These are phyloP conservation scores for Penicillium bovifimosum DNA, from an alignment of 495 filamentous ascomycete species.

Conservation along the genomic window DNA sequence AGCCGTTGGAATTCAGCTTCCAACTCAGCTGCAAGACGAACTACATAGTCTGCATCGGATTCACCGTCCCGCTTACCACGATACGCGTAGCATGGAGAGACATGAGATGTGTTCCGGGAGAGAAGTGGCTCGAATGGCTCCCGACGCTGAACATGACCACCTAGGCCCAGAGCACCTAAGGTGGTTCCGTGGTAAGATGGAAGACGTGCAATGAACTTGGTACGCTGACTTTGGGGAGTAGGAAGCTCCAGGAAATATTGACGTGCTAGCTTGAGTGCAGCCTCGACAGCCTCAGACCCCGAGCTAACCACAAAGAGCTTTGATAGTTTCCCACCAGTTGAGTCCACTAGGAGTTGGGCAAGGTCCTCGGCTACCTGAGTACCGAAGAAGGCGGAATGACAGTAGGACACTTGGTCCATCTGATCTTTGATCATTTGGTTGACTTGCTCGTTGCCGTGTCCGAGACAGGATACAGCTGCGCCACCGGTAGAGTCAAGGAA, in stretches of 20 bases:
- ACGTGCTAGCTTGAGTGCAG: constrained; percentile 57
- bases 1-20: constrained; percentile 69
- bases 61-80: constrained; percentile 46
- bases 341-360: constrained; percentile 37
- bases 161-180: constrained; percentile 57
- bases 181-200: constrained; percentile 76
- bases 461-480: constrained; percentile 47
- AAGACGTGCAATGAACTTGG: constrained; percentile 59
- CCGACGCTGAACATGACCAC: constrained; percentile 58
- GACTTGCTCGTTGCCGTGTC: constrained; percentile 44
- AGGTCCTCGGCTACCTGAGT: constrained; percentile 44
- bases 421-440: constrained; percentile 44
- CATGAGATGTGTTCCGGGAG: constrained; percentile 51
- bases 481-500: constrained; percentile 59
- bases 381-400: constrained; percentile 48
- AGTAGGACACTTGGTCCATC: constrained; percentile 46
- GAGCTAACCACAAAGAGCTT: constrained; percentile 50
- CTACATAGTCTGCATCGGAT: constrained; percentile 48
- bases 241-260: constrained; percentile 56
- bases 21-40: constrained; percentile 58
- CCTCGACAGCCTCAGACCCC: constrained; percentile 68
- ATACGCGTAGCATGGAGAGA: constrained; percentile 68
- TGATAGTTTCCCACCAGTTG: constrained; percentile 40
- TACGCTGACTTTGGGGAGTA: constrained; percentile 42
- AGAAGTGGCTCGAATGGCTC: constrained; percentile 64